Base-by-base conservation (phyloP, 495 filamentous ascomycete genomes). In the Xylaria nigripes region DNA sequence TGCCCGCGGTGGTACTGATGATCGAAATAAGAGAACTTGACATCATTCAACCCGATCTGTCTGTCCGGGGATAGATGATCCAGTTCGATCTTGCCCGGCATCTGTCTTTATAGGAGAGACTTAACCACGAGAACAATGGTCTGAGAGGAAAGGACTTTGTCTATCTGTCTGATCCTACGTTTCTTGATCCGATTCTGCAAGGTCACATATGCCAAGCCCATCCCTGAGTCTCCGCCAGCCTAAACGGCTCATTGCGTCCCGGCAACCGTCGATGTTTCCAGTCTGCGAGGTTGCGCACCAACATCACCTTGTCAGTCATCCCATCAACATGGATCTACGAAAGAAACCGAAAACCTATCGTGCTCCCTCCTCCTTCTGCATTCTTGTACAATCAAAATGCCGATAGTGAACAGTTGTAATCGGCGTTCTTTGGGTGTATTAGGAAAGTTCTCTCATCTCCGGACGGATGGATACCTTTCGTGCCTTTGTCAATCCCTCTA, bases 321-420 rank as follows among this genome's bases (percentile, higher is more conserved):
- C 45, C 53, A 25, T 43, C 53, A 42, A 41, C n/a, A 18, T 30
- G 32, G 19, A 25, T 50, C 46, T 48, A 55, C n/a, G 45, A 38
- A 45, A 50, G 13, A 49, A 54, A 34, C 24, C 36, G 53, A 50
- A 32, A 43, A 30, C 46, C 38, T 32, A 19, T 38, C 5, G 46
- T 45, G 19, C 42, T 43, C 13, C 27, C 25, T 50, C 27, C 19
- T 22, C 30, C 23, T 13, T 25, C 19, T 51, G n/a, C 5, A 24
- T 46, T 43, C 27, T 36, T 55, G 46, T 55, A 55, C 53, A 55
- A 36, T 55, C 32, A 36, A 8, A n/a, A 38, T 44, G 18, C 38
- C 40, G n/a, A 45, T 15, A 45, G 23, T 18, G 38, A 42, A 48
- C 25, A n/a, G 15, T n/a, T 48, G 34, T 24, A 34, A 21, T 10